phyloP scores from a whole-genome alignment of 345 rosid genomes.

The Cardamine chenopodiifolia region DNA sequence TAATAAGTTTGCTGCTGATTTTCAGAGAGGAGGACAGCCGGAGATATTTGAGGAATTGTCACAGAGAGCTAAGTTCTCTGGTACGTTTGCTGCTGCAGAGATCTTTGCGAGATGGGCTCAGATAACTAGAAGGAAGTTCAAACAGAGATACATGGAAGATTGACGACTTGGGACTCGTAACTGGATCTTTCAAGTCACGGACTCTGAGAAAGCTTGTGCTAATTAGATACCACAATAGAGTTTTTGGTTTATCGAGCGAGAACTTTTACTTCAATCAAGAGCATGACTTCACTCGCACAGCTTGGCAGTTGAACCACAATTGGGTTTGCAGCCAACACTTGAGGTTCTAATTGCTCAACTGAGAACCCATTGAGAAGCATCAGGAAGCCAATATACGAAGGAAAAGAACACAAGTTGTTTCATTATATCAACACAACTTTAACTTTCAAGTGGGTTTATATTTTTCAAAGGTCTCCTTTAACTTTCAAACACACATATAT shows the following conservation, averaged over 20 bases:
- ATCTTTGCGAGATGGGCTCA: conserved; percentile 68
- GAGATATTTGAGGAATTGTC: conserved; percentile 74
- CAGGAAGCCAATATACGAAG: conserved; percentile 5
- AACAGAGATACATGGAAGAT: conserved; percentile 38
- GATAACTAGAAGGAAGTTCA: conserved; percentile 55
- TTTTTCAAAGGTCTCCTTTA: too few relatives aligned
- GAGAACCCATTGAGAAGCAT: conserved; percentile 5
- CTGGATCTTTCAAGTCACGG: not conserved
- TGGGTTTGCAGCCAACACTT: not conserved
- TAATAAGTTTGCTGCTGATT: conserved; percentile 75
- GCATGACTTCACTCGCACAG: too few relatives aligned
- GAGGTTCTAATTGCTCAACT: not conserved
- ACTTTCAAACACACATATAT: too few relatives aligned
- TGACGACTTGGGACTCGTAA: not conserved
- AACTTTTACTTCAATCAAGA: too few relatives aligned
- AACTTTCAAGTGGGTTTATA: too few relatives aligned
- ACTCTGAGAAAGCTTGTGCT: conserved; percentile 16
- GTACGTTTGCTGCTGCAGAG: conserved; percentile 69
- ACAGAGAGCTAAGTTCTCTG: conserved; percentile 69
- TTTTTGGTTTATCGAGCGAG: too few relatives aligned
- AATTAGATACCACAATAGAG: too few relatives aligned
- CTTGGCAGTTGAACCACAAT: too few relatives aligned
- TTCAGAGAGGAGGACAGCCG: conserved; percentile 68
- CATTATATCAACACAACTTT: not conserved
- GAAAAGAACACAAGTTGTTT: not conserved